Percentiles rank a stretch among this genome's conserved stretches.
phyloP scores from a whole-genome alignment of 2,329 filamentous ascomycete genomes.

The Endoconidiophora polonica region DNA sequence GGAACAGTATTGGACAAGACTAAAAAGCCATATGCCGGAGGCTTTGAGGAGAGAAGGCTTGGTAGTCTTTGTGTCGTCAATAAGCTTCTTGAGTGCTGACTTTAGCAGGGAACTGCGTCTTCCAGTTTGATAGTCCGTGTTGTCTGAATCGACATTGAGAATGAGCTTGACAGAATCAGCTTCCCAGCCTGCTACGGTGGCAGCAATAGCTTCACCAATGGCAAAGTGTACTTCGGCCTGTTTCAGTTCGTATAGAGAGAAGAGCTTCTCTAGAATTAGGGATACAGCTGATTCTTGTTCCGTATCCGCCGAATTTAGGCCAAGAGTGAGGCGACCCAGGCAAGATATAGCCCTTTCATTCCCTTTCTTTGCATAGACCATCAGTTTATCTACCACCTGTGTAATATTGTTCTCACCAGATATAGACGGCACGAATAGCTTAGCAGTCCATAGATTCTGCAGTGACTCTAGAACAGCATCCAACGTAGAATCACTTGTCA shows the following conservation, averaged over 20 bases:
- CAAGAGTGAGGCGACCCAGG: conserved; percentile 59
- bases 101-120: conserved; percentile 28
- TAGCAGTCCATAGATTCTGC: conserved; percentile 30
- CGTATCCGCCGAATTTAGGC: conserved; percentile 28
- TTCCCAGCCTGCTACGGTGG: conserved; percentile 63
- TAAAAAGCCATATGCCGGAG: conserved; percentile 89
- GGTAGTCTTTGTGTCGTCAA: conserved; percentile 62
- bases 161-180: conserved; percentile 61
- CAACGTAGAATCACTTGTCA: conserved; percentile 22
- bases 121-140: conserved; percentile 22
- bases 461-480: conserved; percentile 29
- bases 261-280: conserved; percentile 49
- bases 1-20: conserved; percentile 77
- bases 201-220: conserved; percentile 73
- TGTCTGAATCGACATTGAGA: conserved; percentile 48
- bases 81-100: conserved; percentile 51
- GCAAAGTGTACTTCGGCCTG: conserved; percentile 80
- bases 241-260: conserved; percentile 66
- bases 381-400: conserved; percentile 43
- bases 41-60: conserved; percentile 85
- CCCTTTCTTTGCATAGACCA: conserved; percentile 56
- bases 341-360: conserved; percentile 70
- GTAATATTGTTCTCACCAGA: conserved; percentile 10
- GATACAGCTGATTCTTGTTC: conserved; percentile 26
- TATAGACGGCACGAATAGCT: conserved; percentile 22